These are phyloP conservation scores for Nicotiana benthamiana DNA, from an alignment of 257 asterid genomes.

Conservation along the genomic window DNA sequence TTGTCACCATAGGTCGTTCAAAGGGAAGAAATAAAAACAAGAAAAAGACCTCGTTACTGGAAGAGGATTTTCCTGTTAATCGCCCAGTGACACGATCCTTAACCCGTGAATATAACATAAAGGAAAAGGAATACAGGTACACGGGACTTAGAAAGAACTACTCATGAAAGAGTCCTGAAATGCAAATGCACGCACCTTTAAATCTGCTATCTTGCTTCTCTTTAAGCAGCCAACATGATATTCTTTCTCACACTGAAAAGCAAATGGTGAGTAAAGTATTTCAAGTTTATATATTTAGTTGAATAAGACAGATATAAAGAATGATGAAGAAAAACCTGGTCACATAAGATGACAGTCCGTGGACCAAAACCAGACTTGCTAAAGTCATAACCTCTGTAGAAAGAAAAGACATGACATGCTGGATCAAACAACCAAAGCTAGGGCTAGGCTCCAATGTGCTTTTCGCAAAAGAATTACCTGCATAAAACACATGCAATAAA, in stretches of 20 bases:
- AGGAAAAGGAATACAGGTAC: not conserved
- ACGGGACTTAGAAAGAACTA: not conserved
- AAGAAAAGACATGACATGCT: not conserved
- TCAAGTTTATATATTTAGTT: not conserved
- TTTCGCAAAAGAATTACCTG: constrained; percentile 43
- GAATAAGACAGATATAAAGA: constrained; percentile 1
- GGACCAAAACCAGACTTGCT: constrained; percentile 99
- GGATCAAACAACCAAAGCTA: not conserved
- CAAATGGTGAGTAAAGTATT: constrained; percentile 5
- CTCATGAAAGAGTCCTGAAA: not conserved
- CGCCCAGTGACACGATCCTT: no score
- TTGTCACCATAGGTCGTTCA: no score
- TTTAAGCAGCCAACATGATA: constrained; percentile 98
- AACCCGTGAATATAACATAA: no score
- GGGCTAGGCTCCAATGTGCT: not conserved
- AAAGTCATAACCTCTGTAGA: constrained; percentile 82
- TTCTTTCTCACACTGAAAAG: constrained; percentile 87
- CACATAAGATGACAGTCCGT: constrained; percentile 92
- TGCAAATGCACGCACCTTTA: constrained; percentile 54
- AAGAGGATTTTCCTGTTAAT: no score
- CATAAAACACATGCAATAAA: constrained; percentile 92
- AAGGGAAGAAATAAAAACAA: no score
- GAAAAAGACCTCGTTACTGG: no score
- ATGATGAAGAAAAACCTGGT: constrained; percentile 62
- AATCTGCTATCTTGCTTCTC: constrained; percentile 81